Conservation (phyloP, 768 basidiomycete genomes). For the Phlebiopsis gigantea region DNA sequence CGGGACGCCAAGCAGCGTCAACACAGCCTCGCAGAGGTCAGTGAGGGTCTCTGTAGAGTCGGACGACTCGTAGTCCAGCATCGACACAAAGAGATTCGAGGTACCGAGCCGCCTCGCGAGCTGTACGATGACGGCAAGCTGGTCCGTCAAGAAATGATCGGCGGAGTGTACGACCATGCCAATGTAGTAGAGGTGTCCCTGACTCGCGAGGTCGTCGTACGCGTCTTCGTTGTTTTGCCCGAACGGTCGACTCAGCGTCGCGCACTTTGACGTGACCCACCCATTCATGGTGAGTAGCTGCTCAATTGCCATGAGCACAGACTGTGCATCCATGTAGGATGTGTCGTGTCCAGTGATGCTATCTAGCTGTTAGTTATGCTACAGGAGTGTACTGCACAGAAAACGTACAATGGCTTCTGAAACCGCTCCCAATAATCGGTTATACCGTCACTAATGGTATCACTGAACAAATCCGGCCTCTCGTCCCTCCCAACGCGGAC, state of each 20-base stretch:
- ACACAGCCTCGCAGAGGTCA: conserved; percentile 92
- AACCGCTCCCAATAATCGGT: conserved; percentile 90
- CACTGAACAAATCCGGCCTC: conserved; percentile 72
- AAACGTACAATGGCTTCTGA: conserved; percentile 82
- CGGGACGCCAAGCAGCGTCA: conserved; percentile 88
- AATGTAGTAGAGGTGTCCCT: conserved; percentile 87
- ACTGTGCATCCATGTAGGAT: conserved; percentile 84
- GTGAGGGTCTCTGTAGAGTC: conserved; percentile 94
- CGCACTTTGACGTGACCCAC: conserved; percentile 96
- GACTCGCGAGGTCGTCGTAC: conserved; percentile 82
- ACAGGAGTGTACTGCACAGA: not conserved
- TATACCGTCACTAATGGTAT: conserved; percentile 70
- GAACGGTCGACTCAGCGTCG: conserved; percentile 91
- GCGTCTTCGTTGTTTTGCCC: conserved; percentile 83
- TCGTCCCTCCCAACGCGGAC: conserved; percentile 84
- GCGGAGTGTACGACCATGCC: conserved; percentile 96
- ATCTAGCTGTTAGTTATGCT: not conserved
- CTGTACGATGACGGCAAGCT: conserved; percentile 96
- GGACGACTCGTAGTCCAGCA: conserved; percentile 94
- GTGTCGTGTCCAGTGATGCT: conserved; percentile 84
- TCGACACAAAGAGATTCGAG: conserved; percentile 89
- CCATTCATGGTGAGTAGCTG: conserved; percentile 93
- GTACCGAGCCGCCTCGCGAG: conserved; percentile 88
- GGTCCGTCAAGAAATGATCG: conserved; percentile 98
- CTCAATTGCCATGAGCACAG: conserved; percentile 85